These are phyloP conservation scores for Trypanosoma rangeli DNA, from an alignment of 208 protist genomes.

Conservation along the genomic window DNA sequence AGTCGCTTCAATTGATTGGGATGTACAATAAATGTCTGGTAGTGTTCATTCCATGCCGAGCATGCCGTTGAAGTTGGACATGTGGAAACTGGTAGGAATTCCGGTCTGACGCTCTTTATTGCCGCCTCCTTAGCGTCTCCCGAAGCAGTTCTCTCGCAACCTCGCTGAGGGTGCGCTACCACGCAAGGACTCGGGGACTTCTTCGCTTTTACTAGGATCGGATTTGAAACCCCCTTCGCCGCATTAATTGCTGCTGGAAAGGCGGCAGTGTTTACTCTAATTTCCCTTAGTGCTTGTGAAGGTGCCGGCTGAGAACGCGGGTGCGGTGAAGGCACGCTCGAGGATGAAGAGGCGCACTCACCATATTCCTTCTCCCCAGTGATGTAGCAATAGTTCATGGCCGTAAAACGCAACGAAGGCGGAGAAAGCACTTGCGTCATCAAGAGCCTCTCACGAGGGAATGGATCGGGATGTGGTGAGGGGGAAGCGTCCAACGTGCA, in stretches of 20 bases:
- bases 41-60: slow-evolving; percentile 20
- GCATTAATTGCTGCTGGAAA: too few species aligned
- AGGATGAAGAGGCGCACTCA: not conserved
- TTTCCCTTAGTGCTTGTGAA: not conserved
- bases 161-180: not conserved
- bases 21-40: slow-evolving; percentile 28
- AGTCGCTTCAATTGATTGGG: slow-evolving; percentile 23
- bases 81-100: not conserved
- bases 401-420: not conserved
- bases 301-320: not conserved
- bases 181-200: not conserved
- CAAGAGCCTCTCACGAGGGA: not conserved
- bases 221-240: not conserved
- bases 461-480: not conserved
- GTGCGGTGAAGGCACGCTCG: not conserved
- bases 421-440: not conserved
- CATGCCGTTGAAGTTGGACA: not conserved
- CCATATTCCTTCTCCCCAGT: not conserved
- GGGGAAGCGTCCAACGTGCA: not conserved
- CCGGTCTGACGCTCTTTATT: not conserved
- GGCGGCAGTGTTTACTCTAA: not conserved
- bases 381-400: not conserved
- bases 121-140: not conserved
- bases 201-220: not conserved
- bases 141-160: not conserved